These are phyloP conservation scores for Diaporthe capsici DNA, from an alignment of 2,329 filamentous ascomycete species.

Conservation along the genomic window DNA sequence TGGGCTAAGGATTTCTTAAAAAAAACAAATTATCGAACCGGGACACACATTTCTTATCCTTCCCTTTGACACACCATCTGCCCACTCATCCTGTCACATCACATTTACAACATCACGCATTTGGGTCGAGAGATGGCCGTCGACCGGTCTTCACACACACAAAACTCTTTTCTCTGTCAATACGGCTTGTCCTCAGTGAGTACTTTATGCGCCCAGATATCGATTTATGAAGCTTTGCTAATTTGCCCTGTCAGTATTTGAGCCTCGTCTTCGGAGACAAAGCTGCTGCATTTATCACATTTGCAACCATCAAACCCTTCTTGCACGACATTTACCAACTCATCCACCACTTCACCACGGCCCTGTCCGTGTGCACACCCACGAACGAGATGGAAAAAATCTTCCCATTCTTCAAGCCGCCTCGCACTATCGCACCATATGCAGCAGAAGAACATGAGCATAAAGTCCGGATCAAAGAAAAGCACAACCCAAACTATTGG, in stretches of 20 bases:
- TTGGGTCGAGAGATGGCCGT: background rate
- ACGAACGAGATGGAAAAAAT: background rate
- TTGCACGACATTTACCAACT: background rate
- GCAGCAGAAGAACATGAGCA: too few species aligned
- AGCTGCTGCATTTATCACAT: background rate
- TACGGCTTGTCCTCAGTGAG: background rate
- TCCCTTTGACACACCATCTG: background rate
- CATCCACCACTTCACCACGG: background rate
- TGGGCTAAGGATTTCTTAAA: background rate
- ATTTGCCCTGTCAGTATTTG: background rate
- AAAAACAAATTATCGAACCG: background rate
- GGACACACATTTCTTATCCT: accelerated
- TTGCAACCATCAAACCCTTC: background rate
- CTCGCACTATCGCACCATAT: too few species aligned
- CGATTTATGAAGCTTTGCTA: background rate
- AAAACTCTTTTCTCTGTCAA: background rate
- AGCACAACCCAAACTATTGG: background rate
- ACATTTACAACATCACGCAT: background rate
- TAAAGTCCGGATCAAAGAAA: accelerated
- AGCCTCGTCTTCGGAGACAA: background rate
- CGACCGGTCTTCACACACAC: background rate
- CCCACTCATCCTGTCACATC: background rate
- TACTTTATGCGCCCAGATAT: background rate
- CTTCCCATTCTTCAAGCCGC: background rate
- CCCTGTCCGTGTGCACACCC: background rate